A percentile compares a stretch with the other conserved stretches of the same genome.
phyloP scores from a whole-genome alignment of 1,139 yeast genomes.

The Suhomyces ambrosiae region DNA sequence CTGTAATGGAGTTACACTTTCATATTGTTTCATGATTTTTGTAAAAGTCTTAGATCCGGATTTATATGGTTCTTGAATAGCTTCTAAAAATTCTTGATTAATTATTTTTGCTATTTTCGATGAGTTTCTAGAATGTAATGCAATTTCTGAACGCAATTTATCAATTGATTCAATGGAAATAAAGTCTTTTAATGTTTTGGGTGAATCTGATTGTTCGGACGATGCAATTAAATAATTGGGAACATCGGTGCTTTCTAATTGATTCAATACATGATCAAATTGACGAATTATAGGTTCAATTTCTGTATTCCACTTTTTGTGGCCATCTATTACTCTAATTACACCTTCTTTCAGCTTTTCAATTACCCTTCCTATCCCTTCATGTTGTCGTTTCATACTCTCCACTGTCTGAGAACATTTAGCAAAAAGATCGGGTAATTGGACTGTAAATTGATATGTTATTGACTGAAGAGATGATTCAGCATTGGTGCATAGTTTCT shows the following conservation, averaged over 20 bases:
- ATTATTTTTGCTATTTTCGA: conserved; percentile 26
- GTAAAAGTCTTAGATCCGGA: conserved; percentile 19
- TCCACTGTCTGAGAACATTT: conserved; percentile 21
- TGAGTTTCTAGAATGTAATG: conserved; percentile 32
- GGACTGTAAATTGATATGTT: conserved; percentile 23
- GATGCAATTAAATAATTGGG: conserved; percentile 1
- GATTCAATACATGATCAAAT: conserved; percentile 29
- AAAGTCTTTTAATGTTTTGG: conserved; percentile 29
- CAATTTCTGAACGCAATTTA: conserved; percentile 29
- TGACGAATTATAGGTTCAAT: conserved; percentile 28
- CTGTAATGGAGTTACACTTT: conserved; percentile 24
- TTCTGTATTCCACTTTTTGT: conserved; percentile 15
- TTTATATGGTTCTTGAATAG: conserved; percentile 20
- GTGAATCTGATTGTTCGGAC: conserved; percentile 3
- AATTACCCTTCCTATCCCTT: conserved; percentile 17
- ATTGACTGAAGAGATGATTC: conserved; percentile 32
- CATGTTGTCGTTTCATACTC: conserved; percentile 23
- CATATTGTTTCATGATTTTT: conserved; percentile 24
- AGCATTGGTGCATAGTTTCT: conserved; percentile 36
- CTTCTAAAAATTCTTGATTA: conserved; percentile 19
- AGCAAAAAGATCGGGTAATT: conserved; percentile 28
- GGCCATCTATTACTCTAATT: conserved; percentile 14
- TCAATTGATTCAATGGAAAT: conserved; percentile 40
- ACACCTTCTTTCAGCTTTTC: conserved; percentile 19
- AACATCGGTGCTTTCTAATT: conserved; percentile 18